Percentiles rank a stretch among this genome's conserved stretches.
Conservation (phyloP, 129 eudicot genomes). For the Escallonia rubra region DNA sequence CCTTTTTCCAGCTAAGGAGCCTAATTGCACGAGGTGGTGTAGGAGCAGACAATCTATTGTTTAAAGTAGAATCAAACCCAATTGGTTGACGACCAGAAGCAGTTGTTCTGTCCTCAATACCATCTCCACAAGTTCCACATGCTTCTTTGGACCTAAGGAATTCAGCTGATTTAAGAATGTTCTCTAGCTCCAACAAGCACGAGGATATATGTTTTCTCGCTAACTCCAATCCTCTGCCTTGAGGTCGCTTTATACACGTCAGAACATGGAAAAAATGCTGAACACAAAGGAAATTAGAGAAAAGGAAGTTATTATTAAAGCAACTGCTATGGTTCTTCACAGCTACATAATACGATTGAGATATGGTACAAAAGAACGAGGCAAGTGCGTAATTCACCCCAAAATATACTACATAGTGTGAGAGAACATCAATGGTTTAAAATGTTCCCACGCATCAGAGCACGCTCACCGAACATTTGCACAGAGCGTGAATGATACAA, state of each 20-base stretch:
- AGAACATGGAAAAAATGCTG: conserved; percentile 91
- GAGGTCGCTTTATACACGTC: conserved; percentile 69
- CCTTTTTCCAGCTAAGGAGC: conserved; percentile 81
- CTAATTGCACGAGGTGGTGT: conserved; percentile 95
- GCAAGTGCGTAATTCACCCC: too few relatives aligned
- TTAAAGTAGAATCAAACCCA: conserved; percentile 89
- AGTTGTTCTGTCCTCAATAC: conserved; percentile 54
- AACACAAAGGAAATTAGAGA: conserved; percentile 15
- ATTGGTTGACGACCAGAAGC: conserved; percentile 96
- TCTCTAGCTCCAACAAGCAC: conserved; percentile 70
- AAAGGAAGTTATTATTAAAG: conserved; percentile 13
- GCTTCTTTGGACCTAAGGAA: conserved; percentile 48
- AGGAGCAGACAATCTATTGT: conserved; percentile 90
- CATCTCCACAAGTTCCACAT: conserved; percentile 38
- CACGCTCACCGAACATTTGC: too few relatives aligned
- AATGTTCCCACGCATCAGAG: too few relatives aligned
- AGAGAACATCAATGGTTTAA: too few relatives aligned
- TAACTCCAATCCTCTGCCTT: conserved; percentile 91
- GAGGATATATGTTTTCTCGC: conserved; percentile 77
- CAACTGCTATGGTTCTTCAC: too few relatives aligned
- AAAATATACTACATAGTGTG: too few relatives aligned
- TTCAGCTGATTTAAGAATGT: conserved; percentile 60
- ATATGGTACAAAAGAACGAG: too few relatives aligned
- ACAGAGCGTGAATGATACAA: too few relatives aligned
- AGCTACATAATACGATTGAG: too few relatives aligned